Conservation (phyloP, 1,284 basidiomycete species). For the Trichosporon faecale region DNA sequence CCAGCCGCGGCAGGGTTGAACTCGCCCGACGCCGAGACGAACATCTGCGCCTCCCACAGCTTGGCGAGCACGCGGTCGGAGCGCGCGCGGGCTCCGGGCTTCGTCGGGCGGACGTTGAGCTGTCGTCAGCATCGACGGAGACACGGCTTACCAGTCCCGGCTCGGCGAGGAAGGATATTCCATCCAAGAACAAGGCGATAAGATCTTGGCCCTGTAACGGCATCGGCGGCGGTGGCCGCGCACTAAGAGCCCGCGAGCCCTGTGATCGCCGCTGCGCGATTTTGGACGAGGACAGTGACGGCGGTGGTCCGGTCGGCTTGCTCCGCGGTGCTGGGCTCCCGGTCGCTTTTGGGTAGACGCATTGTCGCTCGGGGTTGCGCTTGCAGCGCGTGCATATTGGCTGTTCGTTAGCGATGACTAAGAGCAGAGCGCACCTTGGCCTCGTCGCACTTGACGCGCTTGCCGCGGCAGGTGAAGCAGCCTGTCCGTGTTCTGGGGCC, state of each 20-base stretch:
- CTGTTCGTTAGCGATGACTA: not conserved
- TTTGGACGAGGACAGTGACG: not conserved
- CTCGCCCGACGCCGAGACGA: conserved; percentile 14
- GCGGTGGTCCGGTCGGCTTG: not conserved
- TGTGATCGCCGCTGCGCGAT: conserved; percentile 3
- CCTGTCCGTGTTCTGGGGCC: conserved; percentile 21
- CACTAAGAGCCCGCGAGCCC: not conserved
- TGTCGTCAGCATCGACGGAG: not conserved
- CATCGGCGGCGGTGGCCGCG: not conserved
- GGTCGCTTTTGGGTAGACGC: conserved; percentile 18
- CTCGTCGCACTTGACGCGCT: conserved; percentile 25
- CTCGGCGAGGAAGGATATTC: conserved; percentile 13
- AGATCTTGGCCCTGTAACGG: conserved; percentile 11
- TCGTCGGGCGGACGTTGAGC: conserved; percentile 22
- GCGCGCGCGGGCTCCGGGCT: conserved; percentile 17
- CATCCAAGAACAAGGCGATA: conserved; percentile 20
- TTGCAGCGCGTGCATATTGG: conserved; percentile 21
- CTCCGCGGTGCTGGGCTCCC: not conserved
- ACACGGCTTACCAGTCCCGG: conserved; percentile 16
- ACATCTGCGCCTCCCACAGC: conserved; percentile 25
- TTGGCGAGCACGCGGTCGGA: conserved; percentile 23
- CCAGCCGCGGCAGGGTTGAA: not conserved
- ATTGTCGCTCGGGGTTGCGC: conserved; percentile 21
- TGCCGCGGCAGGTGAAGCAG: conserved; percentile 23
- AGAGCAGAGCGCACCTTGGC: conserved; percentile 9